Evolutionary conservation across 164 flowering plant species (phyloP), one percentile per base, ranked within the genome.

Genomic region (Hamamelis virginiana): DNA sequence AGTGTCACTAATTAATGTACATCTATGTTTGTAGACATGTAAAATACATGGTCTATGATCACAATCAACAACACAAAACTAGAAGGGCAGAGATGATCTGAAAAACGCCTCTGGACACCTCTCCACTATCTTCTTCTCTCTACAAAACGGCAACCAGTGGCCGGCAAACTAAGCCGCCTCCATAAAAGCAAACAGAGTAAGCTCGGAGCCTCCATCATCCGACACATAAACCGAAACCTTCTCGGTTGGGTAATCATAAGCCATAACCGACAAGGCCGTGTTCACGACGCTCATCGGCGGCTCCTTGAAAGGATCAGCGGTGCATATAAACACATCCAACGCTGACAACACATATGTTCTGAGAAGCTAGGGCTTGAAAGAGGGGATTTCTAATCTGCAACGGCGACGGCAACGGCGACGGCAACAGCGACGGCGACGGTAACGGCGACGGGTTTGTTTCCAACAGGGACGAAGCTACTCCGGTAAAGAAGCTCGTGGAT

Each of bases 231-330:
- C 80, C 28, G 89, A 80, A 9, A 84, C 8, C 81, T 86, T 86
- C 59, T 79, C 82, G 3, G 83, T n/a, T 33, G 90, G 92, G 61
- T 84, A 86, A 33, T 88, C 90, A 51, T 79, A 86, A 16, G 92
- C 92, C 90, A 88, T 71, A 59, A 83, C 80, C 16, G 92, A 86
- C 25, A 86, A 27, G 8, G 80, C 88, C 43, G 92, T 86, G 79
- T 80, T 82, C 15, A 78, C 86, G n/a, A 78, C 84, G 2, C 71
- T 47, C 38, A 80, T 59, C 5, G 92, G 92, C 0, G 92, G 92
- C 73, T 88, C 92, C 72, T 83, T 84, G 71, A 75, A 71, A 0
- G 92, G 90, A 64, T 88, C 92, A 5, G 92, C 92, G 0, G 90
- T 88, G 79, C 90, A 84, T 64, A 88, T 74, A 28, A 88, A 83